Conservation (phyloP, 2,329 filamentous ascomycete genomes). For the Ceratocystis cubensis region DNA sequence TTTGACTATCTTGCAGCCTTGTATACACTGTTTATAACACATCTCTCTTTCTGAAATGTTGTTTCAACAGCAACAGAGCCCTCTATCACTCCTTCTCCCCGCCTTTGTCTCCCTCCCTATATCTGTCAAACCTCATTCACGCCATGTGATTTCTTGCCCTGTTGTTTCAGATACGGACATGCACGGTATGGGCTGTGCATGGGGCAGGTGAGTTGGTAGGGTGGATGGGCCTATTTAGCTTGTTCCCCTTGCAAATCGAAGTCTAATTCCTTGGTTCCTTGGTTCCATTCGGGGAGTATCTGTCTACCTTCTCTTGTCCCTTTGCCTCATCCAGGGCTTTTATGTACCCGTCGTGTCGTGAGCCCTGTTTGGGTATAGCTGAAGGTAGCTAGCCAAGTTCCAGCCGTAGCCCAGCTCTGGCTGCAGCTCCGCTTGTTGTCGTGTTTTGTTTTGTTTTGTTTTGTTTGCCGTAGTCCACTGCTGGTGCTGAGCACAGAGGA, state of each 20-base stretch:
- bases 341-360: not conserved
- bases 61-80: not conserved
- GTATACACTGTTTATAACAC: no score
- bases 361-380: slow-evolving; percentile 6
- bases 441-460: no score
- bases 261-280: not conserved
- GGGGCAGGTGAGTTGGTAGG: not conserved
- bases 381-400: not conserved
- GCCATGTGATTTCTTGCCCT: not conserved
- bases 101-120: not conserved
- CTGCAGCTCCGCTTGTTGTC: no score
- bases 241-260: not conserved
- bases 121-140: slow-evolving; percentile 2
- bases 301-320: not conserved
- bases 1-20: not conserved
- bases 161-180: not conserved
- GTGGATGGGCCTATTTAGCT: not conserved
- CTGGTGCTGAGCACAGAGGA: no score
- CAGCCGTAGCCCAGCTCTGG: not conserved
- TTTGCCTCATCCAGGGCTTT: not conserved
- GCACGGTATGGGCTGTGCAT: not conserved
- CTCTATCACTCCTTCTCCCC: not conserved
- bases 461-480: no score
- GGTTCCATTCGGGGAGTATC: no score
- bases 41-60: not conserved